These are phyloP conservation scores for Cryptococcus sp. DNA, from an alignment of 1,284 basidiomycete genomes.

Conservation along the genomic window DNA sequence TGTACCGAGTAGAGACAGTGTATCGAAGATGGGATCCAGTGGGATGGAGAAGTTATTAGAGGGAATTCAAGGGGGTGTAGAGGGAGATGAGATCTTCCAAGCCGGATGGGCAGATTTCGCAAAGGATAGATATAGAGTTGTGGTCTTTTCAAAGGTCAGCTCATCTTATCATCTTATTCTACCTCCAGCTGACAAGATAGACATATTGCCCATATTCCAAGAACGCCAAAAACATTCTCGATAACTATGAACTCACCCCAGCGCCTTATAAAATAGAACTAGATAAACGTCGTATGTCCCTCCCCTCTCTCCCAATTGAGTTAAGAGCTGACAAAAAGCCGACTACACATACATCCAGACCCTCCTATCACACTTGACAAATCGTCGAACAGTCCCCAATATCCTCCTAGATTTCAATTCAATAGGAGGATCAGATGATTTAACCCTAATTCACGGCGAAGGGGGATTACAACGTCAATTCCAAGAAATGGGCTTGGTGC, in stretches of 20 bases:
- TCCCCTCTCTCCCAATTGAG: not conserved
- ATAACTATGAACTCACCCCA: slow-evolving; percentile 32
- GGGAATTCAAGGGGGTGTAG: slow-evolving; percentile 18
- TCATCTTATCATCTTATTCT: not conserved
- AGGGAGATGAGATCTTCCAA: slow-evolving; percentile 23
- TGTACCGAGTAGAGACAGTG: slow-evolving; percentile 17
- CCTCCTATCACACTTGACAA: slow-evolving; percentile 40
- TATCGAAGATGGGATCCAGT: slow-evolving; percentile 25
- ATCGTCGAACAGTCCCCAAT: slow-evolving; percentile 48
- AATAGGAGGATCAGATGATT: slow-evolving; percentile 47
- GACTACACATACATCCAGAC: slow-evolving; percentile 40
- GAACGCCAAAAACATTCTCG: slow-evolving; percentile 42
- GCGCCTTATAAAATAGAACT: slow-evolving; percentile 45
- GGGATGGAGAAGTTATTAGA: slow-evolving; percentile 31
- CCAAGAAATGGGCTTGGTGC: slow-evolving; percentile 22
- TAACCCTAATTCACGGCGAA: slow-evolving; percentile 42
- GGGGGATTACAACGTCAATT: slow-evolving; percentile 35
- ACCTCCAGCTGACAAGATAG: slow-evolving; percentile 13
- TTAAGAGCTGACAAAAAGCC: slow-evolving; percentile 18
- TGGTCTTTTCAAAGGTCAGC: slow-evolving; percentile 47
- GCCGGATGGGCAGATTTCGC: slow-evolving; percentile 36
- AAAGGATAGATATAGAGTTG: slow-evolving; percentile 28
- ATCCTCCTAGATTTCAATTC: slow-evolving; percentile 43
- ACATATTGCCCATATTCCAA: slow-evolving; percentile 47
- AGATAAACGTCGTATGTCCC: slow-evolving; percentile 45